phyloP scores from a whole-genome alignment of 2,329 filamentous ascomycete genomes.

The Mollisiaceae sp. region DNA sequence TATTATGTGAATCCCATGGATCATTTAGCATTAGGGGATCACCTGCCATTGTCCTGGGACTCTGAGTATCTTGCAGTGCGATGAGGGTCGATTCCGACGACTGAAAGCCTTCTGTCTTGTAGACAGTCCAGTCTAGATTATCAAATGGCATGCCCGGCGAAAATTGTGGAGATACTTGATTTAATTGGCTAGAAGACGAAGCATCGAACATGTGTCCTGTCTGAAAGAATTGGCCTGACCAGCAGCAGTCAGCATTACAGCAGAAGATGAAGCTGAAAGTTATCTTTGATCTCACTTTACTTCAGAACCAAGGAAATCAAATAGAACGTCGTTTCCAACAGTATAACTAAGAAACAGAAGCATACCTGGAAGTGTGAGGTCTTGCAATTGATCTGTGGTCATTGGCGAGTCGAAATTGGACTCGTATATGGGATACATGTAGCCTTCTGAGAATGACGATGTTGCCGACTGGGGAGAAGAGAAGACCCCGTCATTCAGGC shows the following conservation, averaged over 20 bases:
- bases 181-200: constrained; percentile 16
- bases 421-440: constrained; percentile 29
- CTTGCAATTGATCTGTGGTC: constrained; percentile 22
- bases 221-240: constrained; percentile 29
- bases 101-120: constrained; percentile 17
- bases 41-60: constrained; percentile 12
- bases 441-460: constrained; percentile 35
- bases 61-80: constrained; percentile 20
- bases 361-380: constrained; percentile 34
- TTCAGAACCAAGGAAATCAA: not conserved
- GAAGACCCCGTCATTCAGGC: constrained; percentile 30
- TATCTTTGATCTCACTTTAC: not conserved
- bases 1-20: constrained; percentile 36
- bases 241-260: not conserved
- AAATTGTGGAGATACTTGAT: constrained; percentile 25
- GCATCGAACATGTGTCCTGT: constrained; percentile 22
- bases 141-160: constrained; percentile 26
- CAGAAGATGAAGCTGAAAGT: not conserved
- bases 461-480: constrained; percentile 30
- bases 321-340: not conserved
- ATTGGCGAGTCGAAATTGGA: constrained; percentile 25
- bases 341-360: not conserved
- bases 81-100: constrained; percentile 24
- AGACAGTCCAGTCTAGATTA: constrained; percentile 18
- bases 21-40: constrained; percentile 18